Percentiles rank a stretch among this genome's conserved stretches.
Evolutionary conservation across 129 eudicot genomes (phyloP).

Genomic region (Centrapalus pauciflorus): DNA sequence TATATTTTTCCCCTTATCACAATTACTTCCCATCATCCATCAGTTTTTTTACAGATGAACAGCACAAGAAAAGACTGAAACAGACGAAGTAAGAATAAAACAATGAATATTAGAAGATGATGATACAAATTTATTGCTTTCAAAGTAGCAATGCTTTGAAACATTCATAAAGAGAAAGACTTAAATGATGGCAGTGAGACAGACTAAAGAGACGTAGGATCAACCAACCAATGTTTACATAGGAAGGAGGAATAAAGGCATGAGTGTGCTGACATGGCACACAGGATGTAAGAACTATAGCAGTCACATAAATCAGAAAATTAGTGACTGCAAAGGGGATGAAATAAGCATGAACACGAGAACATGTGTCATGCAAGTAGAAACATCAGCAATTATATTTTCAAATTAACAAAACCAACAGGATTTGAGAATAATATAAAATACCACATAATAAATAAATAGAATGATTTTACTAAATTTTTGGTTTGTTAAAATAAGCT

Average conservation of each 20-base stretch:
- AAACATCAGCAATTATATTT: not conserved
- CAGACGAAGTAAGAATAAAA: not conserved
- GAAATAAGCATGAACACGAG: not conserved
- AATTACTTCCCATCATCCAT: not conserved
- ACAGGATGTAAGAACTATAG: not conserved
- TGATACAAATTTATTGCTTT: not conserved
- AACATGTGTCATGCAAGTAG: not conserved
- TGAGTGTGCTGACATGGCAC: not conserved
- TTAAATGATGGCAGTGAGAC: not conserved
- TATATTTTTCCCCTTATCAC: not conserved
- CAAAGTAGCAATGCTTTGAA: not conserved
- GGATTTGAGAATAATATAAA: not conserved
- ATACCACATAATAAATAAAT: not conserved
- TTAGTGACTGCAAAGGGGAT: not conserved
- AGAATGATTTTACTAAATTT: not conserved
- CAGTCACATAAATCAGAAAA: not conserved
- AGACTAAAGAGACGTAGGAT: not conserved
- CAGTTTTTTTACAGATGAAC: not conserved
- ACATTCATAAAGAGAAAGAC: not conserved
- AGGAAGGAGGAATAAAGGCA: not conserved
- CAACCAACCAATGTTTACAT: not conserved
- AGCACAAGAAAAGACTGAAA: not conserved
- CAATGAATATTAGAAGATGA: not conserved
- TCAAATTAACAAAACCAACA: not conserved
- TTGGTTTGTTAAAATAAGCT: not conserved